Percentiles rank a stretch among this genome's conserved stretches.
phyloP scores from a whole-genome alignment of 345 rosid genomes.

The Rhodamnia argentea region DNA sequence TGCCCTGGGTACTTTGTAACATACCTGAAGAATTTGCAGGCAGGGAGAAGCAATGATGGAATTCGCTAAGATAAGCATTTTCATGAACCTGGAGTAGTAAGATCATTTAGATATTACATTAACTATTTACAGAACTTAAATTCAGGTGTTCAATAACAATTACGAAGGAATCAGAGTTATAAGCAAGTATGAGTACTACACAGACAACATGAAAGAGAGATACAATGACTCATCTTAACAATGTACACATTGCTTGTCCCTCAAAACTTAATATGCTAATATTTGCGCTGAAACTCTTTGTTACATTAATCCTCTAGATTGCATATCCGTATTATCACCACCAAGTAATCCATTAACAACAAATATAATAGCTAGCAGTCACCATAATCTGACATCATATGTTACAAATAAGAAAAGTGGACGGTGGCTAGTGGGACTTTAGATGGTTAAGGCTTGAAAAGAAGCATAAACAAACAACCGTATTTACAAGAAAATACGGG shows the following conservation, averaged over 20 bases:
- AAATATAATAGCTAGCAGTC: neutral
- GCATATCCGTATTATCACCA: neutral
- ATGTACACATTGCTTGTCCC: neutral
- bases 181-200: neutral
- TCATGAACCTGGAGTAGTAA: slow-evolving; percentile 67
- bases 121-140: neutral
- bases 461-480: neutral
- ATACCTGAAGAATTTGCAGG: slow-evolving; percentile 68
- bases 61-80: slow-evolving; percentile 85
- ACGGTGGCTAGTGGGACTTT: neutral
- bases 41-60: slow-evolving; percentile 88
- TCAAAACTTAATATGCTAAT: neutral
- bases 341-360: neutral
- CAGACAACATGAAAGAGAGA: neutral
- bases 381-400: neutral
- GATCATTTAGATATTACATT: neutral
- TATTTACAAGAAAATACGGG: neutral
- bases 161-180: neutral
- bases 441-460: neutral
- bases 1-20: neutral
- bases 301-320: neutral
- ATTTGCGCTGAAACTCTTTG: neutral
- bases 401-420: neutral
- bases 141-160: neutral
- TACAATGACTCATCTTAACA: neutral